These are phyloP conservation scores for Ustilago lituana DNA, from an alignment of 1,284 basidiomycete genomes.

Conservation along the genomic window DNA sequence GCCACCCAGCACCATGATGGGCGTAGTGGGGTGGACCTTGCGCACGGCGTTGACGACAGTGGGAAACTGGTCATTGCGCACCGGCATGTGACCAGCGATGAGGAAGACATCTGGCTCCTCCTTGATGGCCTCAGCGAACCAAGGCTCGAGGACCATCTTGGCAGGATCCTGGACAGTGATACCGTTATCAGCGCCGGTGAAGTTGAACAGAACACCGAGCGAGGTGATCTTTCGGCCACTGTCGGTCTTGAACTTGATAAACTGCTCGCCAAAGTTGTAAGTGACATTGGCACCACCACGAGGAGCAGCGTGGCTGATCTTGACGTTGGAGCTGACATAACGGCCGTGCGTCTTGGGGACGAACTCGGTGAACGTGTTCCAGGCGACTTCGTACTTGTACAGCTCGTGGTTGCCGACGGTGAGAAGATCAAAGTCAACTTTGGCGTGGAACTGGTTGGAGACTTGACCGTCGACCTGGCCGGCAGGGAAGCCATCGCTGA, in stretches of 20 bases:
- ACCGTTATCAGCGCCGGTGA: conserved; percentile 54
- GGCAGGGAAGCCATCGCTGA: conserved; percentile 58
- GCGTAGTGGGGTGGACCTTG: conserved; percentile 53
- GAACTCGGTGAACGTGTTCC: conserved; percentile 82
- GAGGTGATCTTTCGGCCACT: conserved; percentile 30
- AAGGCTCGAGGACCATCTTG: conserved; percentile 58
- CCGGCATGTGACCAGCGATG: conserved; percentile 63
- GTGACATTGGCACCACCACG: conserved; percentile 30
- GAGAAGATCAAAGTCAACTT: conserved; percentile 82
- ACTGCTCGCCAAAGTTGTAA: conserved; percentile 51
- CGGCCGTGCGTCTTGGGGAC: conserved; percentile 70
- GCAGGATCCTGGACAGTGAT: conserved; percentile 55
- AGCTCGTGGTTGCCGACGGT: conserved; percentile 89
- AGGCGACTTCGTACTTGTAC: conserved; percentile 79
- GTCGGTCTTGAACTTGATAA: conserved; percentile 52
- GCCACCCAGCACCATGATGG: conserved; percentile 58
- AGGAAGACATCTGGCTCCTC: conserved; percentile 59
- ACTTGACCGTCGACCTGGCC: conserved; percentile 52
- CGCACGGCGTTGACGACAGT: conserved; percentile 56
- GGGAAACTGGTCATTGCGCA: conserved; percentile 56
- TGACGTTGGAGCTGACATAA: conserved; percentile 54
- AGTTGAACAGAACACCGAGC: conserved; percentile 60
- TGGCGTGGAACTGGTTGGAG: conserved; percentile 70
- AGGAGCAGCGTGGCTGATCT: conserved; percentile 43
- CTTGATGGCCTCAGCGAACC: conserved; percentile 56